Conservation (phyloP, 805 yeast genomes). For the Cyberlindnera maclurae region DNA sequence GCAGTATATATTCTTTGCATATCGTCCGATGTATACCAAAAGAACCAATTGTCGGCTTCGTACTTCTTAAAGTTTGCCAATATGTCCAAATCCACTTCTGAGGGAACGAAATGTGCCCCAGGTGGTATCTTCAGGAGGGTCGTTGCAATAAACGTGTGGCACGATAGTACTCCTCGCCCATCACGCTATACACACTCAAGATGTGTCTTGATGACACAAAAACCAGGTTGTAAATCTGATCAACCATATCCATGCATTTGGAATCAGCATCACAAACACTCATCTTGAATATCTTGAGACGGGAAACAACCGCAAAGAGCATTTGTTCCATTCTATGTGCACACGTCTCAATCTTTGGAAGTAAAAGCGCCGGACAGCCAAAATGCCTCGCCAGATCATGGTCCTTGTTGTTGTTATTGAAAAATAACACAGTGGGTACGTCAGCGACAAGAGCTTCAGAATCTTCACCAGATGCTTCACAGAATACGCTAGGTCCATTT, state of each 20-base stretch:
- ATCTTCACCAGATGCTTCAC: slow-evolving; percentile 8
- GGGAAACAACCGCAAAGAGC: slow-evolving; percentile 11
- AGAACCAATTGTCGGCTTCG: slow-evolving; percentile 14
- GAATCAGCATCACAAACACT: slow-evolving; percentile 3
- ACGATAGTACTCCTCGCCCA: slow-evolving; percentile 21
- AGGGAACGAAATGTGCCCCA: background rate
- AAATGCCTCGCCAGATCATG: slow-evolving; percentile 17
- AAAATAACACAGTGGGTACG: slow-evolving; percentile 13
- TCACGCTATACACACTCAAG: slow-evolving; percentile 5
- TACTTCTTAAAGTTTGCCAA: slow-evolving; percentile 6
- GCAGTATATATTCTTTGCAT: slow-evolving; percentile 8
- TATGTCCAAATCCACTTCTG: slow-evolving; percentile 8
- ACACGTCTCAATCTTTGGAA: slow-evolving; percentile 18
- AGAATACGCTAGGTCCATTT: slow-evolving; percentile 8
- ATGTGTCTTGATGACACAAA: slow-evolving; percentile 5
- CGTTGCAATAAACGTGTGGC: slow-evolving; percentile 14
- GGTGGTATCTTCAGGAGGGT: slow-evolving; percentile 7
- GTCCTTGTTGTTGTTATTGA: slow-evolving; percentile 10
- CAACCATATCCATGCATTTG: slow-evolving; percentile 5
- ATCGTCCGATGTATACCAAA: slow-evolving; percentile 8
- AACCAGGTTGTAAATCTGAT: slow-evolving; percentile 8
- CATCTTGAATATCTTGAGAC: slow-evolving; percentile 17
- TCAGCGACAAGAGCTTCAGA: slow-evolving; percentile 2
- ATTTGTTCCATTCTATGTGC: slow-evolving; percentile 17
- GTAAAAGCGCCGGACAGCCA: slow-evolving; percentile 13